Conservation (phyloP, 2,329 filamentous ascomycete genomes). For the Cytospora chrysosperma region DNA sequence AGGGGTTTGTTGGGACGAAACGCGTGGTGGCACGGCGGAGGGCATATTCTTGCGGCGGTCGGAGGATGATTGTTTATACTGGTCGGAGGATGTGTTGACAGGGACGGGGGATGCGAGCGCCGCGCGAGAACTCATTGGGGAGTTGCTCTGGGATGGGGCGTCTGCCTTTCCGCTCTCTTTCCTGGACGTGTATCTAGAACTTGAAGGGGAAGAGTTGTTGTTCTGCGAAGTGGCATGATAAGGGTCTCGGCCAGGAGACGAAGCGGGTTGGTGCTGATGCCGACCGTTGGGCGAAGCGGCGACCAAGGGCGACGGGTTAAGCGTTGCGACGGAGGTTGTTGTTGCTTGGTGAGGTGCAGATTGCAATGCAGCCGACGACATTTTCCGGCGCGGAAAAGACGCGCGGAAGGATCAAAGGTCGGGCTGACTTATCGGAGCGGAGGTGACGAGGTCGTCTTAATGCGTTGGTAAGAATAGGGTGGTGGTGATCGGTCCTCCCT, state of each 20-base stretch:
- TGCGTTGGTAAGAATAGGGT: neutral
- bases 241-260: constrained; percentile 53
- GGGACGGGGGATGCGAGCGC: constrained; percentile 44
- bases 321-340: constrained; percentile 44
- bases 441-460: neutral
- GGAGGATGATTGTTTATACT: constrained; percentile 45
- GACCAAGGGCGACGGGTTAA: constrained; percentile 47
- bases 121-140: constrained; percentile 49
- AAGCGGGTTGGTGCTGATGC: constrained; percentile 41
- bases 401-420: constrained; percentile 25
- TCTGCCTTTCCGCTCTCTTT: constrained; percentile 23
- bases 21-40: constrained; percentile 77
- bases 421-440: constrained; percentile 9
- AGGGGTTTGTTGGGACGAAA: constrained; percentile 62
- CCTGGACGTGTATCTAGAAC: constrained; percentile 51
- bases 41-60: constrained; percentile 61
- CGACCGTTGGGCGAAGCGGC: constrained; percentile 47
- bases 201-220: constrained; percentile 47
- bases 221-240: constrained; percentile 55
- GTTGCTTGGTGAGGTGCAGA: constrained; percentile 51
- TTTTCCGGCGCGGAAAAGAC: constrained; percentile 40
- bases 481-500: neutral
- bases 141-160: constrained; percentile 35
- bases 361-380: constrained; percentile 64
- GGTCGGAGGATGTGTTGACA: constrained; percentile 38